A percentile compares a stretch with the other conserved stretches of the same genome.
Conservation (phyloP, 2,329 filamentous ascomycete species). For the Chaetomiaceae sp. region DNA sequence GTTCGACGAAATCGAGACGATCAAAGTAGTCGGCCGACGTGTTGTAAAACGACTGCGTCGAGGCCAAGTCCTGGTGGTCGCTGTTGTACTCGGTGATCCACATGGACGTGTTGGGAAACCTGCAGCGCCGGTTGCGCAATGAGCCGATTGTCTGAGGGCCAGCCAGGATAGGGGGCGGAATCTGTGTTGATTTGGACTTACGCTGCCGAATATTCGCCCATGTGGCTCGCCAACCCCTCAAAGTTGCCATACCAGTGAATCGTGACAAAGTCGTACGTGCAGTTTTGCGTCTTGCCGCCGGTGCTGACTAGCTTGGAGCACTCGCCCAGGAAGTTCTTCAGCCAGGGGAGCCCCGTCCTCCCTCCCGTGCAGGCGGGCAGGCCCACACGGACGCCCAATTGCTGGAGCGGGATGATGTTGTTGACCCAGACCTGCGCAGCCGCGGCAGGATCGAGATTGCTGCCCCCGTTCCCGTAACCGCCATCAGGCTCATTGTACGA, state of each 20-base stretch:
- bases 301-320: constrained; percentile 55
- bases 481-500: constrained; percentile 76
- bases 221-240: constrained; percentile 58
- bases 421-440: constrained; percentile 66
- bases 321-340: constrained; percentile 57
- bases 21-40: constrained; percentile 61
- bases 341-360: constrained; percentile 56
- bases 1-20: constrained; percentile 51
- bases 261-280: constrained; percentile 57
- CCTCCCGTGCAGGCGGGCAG: constrained; percentile 64
- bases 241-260: constrained; percentile 67
- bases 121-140: too few species aligned
- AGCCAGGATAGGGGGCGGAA: constrained; percentile 9
- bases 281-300: constrained; percentile 38
- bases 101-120: constrained; percentile 55
- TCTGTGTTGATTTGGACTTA: constrained; percentile 24
- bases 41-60: constrained; percentile 64
- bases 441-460: constrained; percentile 48
- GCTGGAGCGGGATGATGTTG: constrained; percentile 63
- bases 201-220: constrained; percentile 51
- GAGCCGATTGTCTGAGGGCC: too few species aligned
- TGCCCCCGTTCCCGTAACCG: constrained; percentile 50
- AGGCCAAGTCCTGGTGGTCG: constrained; percentile 47
- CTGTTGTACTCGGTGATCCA: constrained; percentile 77
- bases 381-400: constrained; percentile 60